Base-by-base conservation (phyloP, 805 yeast genomes). In the Candida piceae region DNA sequence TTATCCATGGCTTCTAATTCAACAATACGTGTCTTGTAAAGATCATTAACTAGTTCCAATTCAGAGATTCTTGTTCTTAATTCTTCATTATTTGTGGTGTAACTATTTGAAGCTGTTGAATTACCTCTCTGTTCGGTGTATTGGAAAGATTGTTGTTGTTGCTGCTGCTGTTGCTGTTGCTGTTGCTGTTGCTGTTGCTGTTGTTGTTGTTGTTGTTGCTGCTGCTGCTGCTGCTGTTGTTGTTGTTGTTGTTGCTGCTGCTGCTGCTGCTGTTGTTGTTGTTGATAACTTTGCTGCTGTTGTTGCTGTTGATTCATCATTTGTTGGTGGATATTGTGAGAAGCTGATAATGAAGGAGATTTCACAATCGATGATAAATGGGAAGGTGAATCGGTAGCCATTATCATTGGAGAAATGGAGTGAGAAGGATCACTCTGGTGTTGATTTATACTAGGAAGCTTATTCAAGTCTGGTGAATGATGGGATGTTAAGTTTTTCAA, bases 41-140 rank as follows among this genome's bases (percentile, higher is more conserved):
- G 64, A 55, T 89, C 97, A 51, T 88, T 89, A 28, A 90, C 95
- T 29, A 89, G 68, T 57, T 90, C 97, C 43, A 90, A 70, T 57
- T 90, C 97, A 10, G 84, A 76, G 16, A 89, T 85, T 40, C 94
- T 70, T 0, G 96, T 85, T 45, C 77, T 76, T 44, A 89, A 63
- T 36, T 60, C 65, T 20, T 57, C 57, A 26, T 42, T 36, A 16
- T 39, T 33, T 8, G 38, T 21, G 13, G 45, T 39, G 17, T 31
- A 24, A n/a, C n/a, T n/a, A n/a, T n/a, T n/a, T n/a, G 47, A 36
- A 7, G 24, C 4, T 25, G 35, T 25, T 5, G 51, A 40, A 30
- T 41, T 35, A 23, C 41, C 39, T 39, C 45, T 40, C 16, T 40
- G 48, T 24, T 45, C 48, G 23, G 38, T 40, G 5, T 34, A 24